Evolutionary conservation across 495 filamentous ascomycete species (phyloP), one percentile per base, ranked within the genome.

Genomic region (Physcia stellaris): DNA sequence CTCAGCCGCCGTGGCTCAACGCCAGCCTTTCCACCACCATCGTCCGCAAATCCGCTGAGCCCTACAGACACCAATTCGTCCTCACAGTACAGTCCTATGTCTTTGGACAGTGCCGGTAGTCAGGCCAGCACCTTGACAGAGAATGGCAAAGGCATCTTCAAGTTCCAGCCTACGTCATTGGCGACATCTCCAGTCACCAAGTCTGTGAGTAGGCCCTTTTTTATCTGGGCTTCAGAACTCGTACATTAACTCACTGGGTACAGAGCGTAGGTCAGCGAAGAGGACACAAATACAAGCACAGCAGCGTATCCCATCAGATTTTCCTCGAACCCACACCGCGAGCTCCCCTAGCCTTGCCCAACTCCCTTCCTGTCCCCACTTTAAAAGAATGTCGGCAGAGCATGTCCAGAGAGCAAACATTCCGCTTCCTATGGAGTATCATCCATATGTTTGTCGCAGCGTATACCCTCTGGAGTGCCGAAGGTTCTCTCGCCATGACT

Each of bases 231-330:
- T 20, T 22, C 26, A 37, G 19, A 36, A 32, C 43, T 27, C 33
- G 20, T 26, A 19, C 28, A 23, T 28, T 21, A 24, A 29, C 35
- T 41, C 19, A 42, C 23, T 9, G 23, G 7, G n/a, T 23, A 10
- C 27, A 83, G 75, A 79, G 75, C 43, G 73, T 95, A 49, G 90
- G 88, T 46, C 86, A 94, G 57, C 76, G 90, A 40, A 80, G 87
- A 38, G 90, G 90, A 21, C 90, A 98, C 64, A 86, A 90, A 53
- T 98, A 96, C 70, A 94, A 94, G 47, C 90, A 96, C 64, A 88
- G 82, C 54, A 90, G 83, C 51, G 84, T 98, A 35, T 93, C 84
- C 16, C 88, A 95, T 55, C 85, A 93, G 56, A 87, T 98, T 54
- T 93, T 98, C 64, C 81, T 92, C 49, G 85, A 94, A 54, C 90